Conservation (phyloP, 805 yeast species). For the Aciculoconidium aculeatum region DNA sequence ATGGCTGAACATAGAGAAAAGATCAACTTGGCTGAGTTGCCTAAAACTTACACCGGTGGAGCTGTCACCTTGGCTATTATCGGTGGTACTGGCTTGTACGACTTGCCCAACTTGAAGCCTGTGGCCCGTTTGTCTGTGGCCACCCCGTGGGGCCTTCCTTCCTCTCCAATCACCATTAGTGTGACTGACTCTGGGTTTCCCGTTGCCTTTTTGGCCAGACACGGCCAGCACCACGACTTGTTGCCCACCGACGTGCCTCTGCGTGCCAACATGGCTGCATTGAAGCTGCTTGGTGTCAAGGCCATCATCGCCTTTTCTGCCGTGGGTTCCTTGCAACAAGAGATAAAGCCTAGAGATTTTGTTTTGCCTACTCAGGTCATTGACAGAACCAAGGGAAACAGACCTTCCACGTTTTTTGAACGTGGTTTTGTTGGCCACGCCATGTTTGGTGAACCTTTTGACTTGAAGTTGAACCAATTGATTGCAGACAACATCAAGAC, state of each 20-base stretch:
- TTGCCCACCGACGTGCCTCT: constrained; percentile 91
- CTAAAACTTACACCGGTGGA: constrained; percentile 47
- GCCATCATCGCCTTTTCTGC: constrained; percentile 91
- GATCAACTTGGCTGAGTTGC: constrained; percentile 26
- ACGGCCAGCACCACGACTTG: constrained; percentile 83
- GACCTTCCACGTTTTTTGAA: constrained; percentile 86
- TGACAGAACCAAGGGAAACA: constrained; percentile 93
- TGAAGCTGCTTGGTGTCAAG: constrained; percentile 80
- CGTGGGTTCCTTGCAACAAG: constrained; percentile 88
- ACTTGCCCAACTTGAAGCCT: constrained; percentile 72
- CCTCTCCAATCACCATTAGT: constrained; percentile 90
- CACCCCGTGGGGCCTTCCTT: constrained; percentile 98
- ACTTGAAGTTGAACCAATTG: constrained; percentile 59
- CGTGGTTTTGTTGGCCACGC: constrained; percentile 95
- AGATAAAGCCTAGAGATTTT: constrained; percentile 90
- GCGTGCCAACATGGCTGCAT: constrained; percentile 92
- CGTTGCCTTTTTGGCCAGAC: constrained; percentile 92
- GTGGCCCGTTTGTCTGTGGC: constrained; percentile 76
- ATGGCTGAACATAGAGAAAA: constrained; percentile 36
- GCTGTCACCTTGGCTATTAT: constrained; percentile 82
- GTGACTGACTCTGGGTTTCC: constrained; percentile 70
- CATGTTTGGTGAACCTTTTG: constrained; percentile 96
- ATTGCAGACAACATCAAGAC: constrained; percentile 46
- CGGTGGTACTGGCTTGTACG: constrained; percentile 98
- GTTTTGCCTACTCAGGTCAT: constrained; percentile 95